Conservation (phyloP, 169 alveolate genomes). For the Eimeria zaria region DNA sequence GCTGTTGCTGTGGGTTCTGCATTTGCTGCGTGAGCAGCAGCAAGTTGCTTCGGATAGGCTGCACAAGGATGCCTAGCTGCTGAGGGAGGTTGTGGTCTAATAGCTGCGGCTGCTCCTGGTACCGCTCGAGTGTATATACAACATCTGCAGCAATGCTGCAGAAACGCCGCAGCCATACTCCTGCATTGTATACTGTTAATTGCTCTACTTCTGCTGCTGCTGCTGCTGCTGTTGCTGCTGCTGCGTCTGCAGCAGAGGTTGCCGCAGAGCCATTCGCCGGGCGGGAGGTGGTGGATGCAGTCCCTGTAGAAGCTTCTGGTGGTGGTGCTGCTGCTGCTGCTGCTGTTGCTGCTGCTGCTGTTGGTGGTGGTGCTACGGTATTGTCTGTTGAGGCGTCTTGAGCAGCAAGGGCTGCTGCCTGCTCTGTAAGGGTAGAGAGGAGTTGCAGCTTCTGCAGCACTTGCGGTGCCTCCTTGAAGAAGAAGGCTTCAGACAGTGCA, state of each 20-base stretch:
- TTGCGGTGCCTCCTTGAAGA: conserved; percentile 27
- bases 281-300: background rate
- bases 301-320: background rate
- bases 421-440: background rate
- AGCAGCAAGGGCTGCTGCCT: conserved; percentile 46
- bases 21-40: conserved; percentile 20
- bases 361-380: background rate
- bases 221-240: conserved; percentile 27
- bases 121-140: conserved; percentile 38
- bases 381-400: background rate
- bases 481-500: conserved; percentile 7
- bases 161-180: conserved; percentile 30
- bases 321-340: conserved; percentile 5
- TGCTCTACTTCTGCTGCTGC: conserved; percentile 3
- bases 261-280: background rate
- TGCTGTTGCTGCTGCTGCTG: conserved; percentile 7
- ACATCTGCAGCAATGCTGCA: conserved; percentile 37
- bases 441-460: conserved; percentile 55
- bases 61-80: background rate
- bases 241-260: background rate
- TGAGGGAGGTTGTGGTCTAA: background rate
- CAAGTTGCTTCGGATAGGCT: conserved; percentile 3
- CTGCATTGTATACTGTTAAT: background rate
- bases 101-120: conserved; percentile 71
- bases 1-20: too few relatives aligned